Percentiles rank a stretch among this genome's conserved stretches.
phyloP scores from a whole-genome alignment of 2,329 filamentous ascomycete species.

The Aspergillus persii region DNA sequence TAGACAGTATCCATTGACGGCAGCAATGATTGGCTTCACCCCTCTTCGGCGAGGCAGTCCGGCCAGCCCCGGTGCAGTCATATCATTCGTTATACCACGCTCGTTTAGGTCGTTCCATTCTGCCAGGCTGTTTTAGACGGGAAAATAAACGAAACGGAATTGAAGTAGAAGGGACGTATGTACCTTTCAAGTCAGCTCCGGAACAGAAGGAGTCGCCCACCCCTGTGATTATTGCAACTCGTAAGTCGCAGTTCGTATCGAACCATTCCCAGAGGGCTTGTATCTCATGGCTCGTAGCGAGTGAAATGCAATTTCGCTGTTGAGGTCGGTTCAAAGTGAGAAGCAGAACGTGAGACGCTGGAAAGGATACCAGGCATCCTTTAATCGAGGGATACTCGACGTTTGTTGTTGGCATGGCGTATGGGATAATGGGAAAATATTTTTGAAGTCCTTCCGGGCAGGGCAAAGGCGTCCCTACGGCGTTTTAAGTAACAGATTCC shows the following conservation, averaged over 20 bases:
- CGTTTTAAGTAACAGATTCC: slow-evolving; percentile 2
- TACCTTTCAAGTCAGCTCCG: slow-evolving; percentile 63
- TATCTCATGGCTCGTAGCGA: slow-evolving; percentile 43
- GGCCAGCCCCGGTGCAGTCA: slow-evolving; percentile 57
- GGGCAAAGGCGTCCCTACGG: not conserved
- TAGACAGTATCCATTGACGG: slow-evolving; percentile 71
- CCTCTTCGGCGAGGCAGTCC: slow-evolving; percentile 65
- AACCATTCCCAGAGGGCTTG: slow-evolving; percentile 57
- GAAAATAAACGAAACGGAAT: not conserved
- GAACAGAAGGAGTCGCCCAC: slow-evolving; percentile 65
- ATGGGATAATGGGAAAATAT: not conserved
- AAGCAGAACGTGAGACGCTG: slow-evolving; percentile 41
- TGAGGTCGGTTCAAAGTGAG: slow-evolving; percentile 43
- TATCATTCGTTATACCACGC: slow-evolving; percentile 29
- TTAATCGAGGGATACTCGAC: slow-evolving; percentile 13
- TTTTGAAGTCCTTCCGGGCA: too few species aligned
- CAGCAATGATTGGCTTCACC: slow-evolving; percentile 73
- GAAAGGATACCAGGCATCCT: slow-evolving; percentile 39
- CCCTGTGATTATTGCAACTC: slow-evolving; percentile 64
- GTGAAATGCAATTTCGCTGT: slow-evolving; percentile 44
- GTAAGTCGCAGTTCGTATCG: slow-evolving; percentile 60
- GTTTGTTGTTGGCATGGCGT: not conserved
- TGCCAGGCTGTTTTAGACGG: slow-evolving; percentile 5
- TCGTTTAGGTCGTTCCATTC: slow-evolving; percentile 56
- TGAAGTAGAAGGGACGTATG: not conserved